phyloP scores from a whole-genome alignment of 1,139 yeast species.

The Kurtzmaniella quercitrusa region DNA sequence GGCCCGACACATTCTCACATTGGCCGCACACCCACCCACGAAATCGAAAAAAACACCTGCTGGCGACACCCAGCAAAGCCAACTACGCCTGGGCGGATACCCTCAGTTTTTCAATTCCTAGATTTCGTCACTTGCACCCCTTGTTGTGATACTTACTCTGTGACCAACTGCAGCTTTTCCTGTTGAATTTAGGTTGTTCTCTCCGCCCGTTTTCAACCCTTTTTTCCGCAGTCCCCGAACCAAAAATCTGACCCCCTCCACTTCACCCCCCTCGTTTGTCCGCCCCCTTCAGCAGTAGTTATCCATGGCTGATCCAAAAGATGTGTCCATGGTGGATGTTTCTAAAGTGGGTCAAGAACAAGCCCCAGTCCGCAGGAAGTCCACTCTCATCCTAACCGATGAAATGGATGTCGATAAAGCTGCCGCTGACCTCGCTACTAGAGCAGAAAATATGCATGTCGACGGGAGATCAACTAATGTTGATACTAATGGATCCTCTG shows the following conservation, averaged over 20 bases:
- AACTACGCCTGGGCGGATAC: not conserved
- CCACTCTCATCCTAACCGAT: constrained; percentile 40
- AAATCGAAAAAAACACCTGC: not conserved
- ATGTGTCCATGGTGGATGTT: constrained; percentile 43
- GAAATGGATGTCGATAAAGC: constrained; percentile 16
- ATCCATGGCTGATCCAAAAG: constrained; percentile 14
- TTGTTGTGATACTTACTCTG: too few species aligned
- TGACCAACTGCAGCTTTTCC: too few species aligned
- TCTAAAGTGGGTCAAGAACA: constrained; percentile 21
- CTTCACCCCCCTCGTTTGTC: not conserved
- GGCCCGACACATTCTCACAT: not conserved
- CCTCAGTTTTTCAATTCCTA: not conserved
- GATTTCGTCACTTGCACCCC: too few species aligned
- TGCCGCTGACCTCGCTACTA: not conserved
- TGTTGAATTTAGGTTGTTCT: too few species aligned
- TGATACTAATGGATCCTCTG: not conserved
- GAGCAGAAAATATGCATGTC: constrained; percentile 7
- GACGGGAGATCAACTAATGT: constrained; percentile 3
- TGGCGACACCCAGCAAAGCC: not conserved
- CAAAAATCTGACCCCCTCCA: too few species aligned
- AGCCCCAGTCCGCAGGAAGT: constrained; percentile 33
- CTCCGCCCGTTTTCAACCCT: too few species aligned
- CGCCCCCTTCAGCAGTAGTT: not conserved
- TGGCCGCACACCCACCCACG: not conserved
- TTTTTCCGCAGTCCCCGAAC: not conserved